A percentile compares a stretch with the other conserved stretches of the same genome.
phyloP scores from a whole-genome alignment of 257 asterid genomes.

The Linderniella brevidens region DNA sequence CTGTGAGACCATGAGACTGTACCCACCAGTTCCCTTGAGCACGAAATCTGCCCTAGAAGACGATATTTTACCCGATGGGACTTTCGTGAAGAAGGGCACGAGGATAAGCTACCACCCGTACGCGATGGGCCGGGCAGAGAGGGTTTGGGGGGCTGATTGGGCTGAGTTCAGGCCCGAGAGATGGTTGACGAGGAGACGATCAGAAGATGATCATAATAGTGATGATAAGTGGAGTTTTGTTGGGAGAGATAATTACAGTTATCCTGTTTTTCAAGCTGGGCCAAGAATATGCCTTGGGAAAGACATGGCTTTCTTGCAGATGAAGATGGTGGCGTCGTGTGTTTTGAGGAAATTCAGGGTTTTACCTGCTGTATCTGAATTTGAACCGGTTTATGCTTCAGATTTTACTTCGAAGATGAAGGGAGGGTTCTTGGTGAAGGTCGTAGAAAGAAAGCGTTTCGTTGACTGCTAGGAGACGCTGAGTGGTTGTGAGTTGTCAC shows the following conservation, averaged over 20 bases:
- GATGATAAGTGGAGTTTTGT: constrained; percentile 31
- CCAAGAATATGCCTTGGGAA: constrained; percentile 37
- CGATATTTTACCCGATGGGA: constrained; percentile 55
- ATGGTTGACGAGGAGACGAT: constrained; percentile 33
- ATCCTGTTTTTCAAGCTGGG: constrained; percentile 40
- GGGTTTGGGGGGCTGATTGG: constrained; percentile 54
- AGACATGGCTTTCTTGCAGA: constrained; percentile 42
- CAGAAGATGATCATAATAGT: no score
- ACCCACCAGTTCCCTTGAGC: constrained; percentile 51
- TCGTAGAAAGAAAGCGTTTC: constrained; percentile 24
- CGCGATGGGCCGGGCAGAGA: constrained; percentile 54
- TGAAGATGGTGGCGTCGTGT: constrained; percentile 34
- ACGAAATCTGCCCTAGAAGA: constrained; percentile 22
- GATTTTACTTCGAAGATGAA: constrained; percentile 28
- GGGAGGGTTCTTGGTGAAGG: constrained; percentile 32
- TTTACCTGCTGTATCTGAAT: constrained; percentile 19
- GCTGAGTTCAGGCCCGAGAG: constrained; percentile 38
- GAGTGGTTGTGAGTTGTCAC: no score
- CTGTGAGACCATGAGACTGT: constrained; percentile 48
- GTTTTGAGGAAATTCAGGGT: constrained; percentile 28
- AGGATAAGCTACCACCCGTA: constrained; percentile 37
- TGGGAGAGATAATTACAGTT: constrained; percentile 24
- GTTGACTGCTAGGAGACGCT: no score
- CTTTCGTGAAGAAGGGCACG: constrained; percentile 29
- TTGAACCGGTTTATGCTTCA: constrained; percentile 18